Percentiles rank a stretch among this genome's conserved stretches.
These are phyloP conservation scores for Yamadazyma siamensis DNA, from an alignment of 1,139 yeast genomes.

Conservation along the genomic window DNA sequence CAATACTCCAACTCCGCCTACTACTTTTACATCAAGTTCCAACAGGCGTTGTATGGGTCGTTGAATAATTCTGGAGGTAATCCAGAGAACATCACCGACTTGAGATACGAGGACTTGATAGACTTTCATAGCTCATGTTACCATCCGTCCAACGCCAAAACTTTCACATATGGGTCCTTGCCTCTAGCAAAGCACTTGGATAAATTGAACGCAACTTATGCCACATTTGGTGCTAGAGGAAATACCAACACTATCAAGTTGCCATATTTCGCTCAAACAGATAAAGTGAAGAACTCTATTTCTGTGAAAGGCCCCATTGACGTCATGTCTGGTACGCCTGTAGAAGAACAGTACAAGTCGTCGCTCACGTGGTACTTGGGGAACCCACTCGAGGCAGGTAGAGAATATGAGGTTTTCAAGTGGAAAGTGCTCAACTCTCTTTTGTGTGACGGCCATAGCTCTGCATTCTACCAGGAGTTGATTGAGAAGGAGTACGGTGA, in stretches of 20 bases:
- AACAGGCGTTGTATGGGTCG: conserved; percentile 80
- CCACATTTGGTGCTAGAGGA: conserved; percentile 50
- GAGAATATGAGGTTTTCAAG: conserved; percentile 62
- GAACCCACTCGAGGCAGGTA: conserved; percentile 53
- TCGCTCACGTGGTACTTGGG: conserved; percentile 91
- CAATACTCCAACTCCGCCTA: conserved; percentile 89
- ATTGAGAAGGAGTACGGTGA: conserved; percentile 84
- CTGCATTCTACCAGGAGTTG: conserved; percentile 80
- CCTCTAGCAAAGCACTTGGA: conserved; percentile 61
- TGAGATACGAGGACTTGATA: conserved; percentile 70
- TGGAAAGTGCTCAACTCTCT: conserved; percentile 71
- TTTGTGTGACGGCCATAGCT: conserved; percentile 86
- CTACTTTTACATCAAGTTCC: conserved; percentile 78
- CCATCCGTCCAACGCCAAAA: conserved; percentile 86
- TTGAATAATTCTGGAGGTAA: conserved; percentile 94
- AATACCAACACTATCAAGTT: conserved; percentile 21
- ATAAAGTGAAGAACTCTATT: conserved; percentile 4
- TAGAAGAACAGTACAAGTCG: conserved; percentile 67
- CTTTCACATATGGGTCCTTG: conserved; percentile 84
- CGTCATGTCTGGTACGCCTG: conserved; percentile 62
- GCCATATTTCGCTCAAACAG: conserved; percentile 21
- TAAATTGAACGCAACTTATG: conserved; percentile 52
- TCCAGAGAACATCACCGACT: conserved; percentile 72
- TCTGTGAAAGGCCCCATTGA: conserved; percentile 73
- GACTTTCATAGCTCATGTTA: conserved; percentile 73